These are phyloP conservation scores for Leccinum fallax DNA, from an alignment of 1,284 basidiomycete species.

Conservation along the genomic window DNA sequence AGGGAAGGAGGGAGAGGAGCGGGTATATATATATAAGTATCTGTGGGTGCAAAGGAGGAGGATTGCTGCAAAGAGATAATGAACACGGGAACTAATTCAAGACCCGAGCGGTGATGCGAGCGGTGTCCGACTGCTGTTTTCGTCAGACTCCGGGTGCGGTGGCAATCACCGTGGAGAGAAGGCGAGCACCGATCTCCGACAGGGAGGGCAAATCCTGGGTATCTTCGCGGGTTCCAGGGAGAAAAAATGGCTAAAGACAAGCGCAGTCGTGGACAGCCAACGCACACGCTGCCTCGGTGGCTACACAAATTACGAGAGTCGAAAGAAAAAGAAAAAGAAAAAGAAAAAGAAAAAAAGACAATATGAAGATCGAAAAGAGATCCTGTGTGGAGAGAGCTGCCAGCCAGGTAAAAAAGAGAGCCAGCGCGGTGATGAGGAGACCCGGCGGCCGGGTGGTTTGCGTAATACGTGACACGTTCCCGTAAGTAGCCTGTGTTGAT, in stretches of 20 bases:
- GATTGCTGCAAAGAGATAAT: conserved; percentile 14
- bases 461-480: conserved; percentile 14
- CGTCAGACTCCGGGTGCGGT: conserved; percentile 4
- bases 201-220: conserved; percentile 25
- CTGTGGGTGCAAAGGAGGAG: conserved; percentile 7
- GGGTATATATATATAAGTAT: conserved; percentile 16
- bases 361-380: background rate
- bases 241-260: background rate
- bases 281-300: background rate
- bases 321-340: background rate
- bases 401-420: background rate
- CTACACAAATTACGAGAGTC: background rate
- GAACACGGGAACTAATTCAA: conserved; percentile 25
- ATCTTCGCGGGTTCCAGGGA: conserved; percentile 25
- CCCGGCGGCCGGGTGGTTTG: conserved; percentile 2
- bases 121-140: conserved; percentile 3
- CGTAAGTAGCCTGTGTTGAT: conserved; percentile 32
- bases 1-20: background rate
- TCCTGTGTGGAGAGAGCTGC: background rate
- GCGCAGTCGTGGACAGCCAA: conserved; percentile 2
- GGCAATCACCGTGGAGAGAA: conserved; percentile 31
- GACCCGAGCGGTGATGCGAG: conserved; percentile 25
- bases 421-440: background rate
- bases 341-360: background rate
- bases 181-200: conserved; percentile 20